These are phyloP conservation scores for Petunia secreta DNA, from an alignment of 257 asterid species.

Conservation along the genomic window DNA sequence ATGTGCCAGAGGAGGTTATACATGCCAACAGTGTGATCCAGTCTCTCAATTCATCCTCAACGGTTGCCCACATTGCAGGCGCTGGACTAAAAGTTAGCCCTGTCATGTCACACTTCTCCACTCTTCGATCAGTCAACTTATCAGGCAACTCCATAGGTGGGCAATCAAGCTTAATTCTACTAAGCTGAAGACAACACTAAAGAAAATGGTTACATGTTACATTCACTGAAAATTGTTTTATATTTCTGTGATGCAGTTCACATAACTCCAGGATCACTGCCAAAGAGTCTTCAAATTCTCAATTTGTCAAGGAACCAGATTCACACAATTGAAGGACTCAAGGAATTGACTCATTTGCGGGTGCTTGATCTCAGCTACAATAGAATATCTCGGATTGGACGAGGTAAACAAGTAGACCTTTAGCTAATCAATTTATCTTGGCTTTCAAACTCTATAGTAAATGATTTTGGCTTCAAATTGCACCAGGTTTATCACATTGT, in stretches of 20 bases:
- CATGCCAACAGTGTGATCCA: slow-evolving; percentile 66
- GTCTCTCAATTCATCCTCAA: slow-evolving; percentile 65
- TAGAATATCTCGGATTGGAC: slow-evolving; percentile 69
- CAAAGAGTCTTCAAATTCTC: slow-evolving; percentile 76
- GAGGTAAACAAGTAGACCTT: slow-evolving; percentile 46
- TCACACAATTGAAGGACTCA: slow-evolving; percentile 66
- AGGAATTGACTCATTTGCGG: slow-evolving; percentile 69
- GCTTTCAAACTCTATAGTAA: background rate
- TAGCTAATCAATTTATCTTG: background rate
- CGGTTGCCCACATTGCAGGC: slow-evolving; percentile 74
- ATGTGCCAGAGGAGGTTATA: slow-evolving; percentile 49
- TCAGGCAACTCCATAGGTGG: slow-evolving; percentile 74
- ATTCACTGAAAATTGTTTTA: background rate
- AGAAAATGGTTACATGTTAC: background rate
- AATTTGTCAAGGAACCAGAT: slow-evolving; percentile 77
- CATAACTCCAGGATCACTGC: slow-evolving; percentile 68
- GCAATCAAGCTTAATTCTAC: background rate
- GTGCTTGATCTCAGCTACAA: slow-evolving; percentile 83
- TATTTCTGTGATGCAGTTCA: slow-evolving; percentile 46
- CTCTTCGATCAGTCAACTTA: slow-evolving; percentile 76
- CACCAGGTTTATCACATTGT: slow-evolving; percentile 66
- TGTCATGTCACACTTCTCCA: slow-evolving; percentile 50
- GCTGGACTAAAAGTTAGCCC: slow-evolving; percentile 66
- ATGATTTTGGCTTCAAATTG: slow-evolving; percentile 16
- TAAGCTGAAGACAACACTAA: background rate